Evolutionary conservation across 441 rosid genomes (phyloP).

Genomic region (Macaranga tanarius): DNA sequence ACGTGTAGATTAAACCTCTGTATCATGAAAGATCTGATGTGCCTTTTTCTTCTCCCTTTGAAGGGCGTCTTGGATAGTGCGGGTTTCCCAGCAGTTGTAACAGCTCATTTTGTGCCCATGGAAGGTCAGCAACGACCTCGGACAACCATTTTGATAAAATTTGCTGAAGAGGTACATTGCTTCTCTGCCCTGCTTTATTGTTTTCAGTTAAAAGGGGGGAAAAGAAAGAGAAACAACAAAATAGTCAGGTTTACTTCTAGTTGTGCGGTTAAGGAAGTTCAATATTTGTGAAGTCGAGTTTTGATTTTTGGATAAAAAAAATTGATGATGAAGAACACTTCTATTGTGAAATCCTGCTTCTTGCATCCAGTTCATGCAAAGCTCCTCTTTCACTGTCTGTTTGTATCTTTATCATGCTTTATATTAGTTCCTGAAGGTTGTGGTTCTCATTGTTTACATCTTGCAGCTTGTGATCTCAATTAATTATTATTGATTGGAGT

Average conservation of each 20-base stretch:
- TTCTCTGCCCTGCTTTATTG: not conserved
- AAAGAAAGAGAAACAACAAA: not conserved
- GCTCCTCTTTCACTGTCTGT: not conserved
- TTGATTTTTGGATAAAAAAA: not conserved
- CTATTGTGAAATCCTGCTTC: not conserved
- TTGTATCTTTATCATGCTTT: not conserved
- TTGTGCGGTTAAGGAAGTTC: not conserved
- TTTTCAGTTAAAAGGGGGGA: not conserved
- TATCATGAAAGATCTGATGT: conserved; percentile 23
- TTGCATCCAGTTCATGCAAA: not conserved
- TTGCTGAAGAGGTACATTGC: conserved; percentile 80
- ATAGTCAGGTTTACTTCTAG: not conserved
- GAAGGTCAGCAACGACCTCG: conserved; percentile 95
- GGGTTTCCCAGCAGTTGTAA: conserved; percentile 93
- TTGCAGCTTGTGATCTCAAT: not conserved
- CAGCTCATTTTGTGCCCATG: conserved; percentile 97
- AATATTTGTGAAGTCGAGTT: not conserved
- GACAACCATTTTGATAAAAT: conserved; percentile 92
- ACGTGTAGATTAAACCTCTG: conserved; percentile 1
- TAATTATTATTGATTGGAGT: not conserved
- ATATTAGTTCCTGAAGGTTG: not conserved
- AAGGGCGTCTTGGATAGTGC: conserved; percentile 93
- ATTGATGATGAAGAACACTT: not conserved
- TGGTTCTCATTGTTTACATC: not conserved
- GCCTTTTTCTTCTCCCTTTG: conserved; percentile 17